Conservation (phyloP, 148 eudicot genomes). For the Chenopodium quinoa region DNA sequence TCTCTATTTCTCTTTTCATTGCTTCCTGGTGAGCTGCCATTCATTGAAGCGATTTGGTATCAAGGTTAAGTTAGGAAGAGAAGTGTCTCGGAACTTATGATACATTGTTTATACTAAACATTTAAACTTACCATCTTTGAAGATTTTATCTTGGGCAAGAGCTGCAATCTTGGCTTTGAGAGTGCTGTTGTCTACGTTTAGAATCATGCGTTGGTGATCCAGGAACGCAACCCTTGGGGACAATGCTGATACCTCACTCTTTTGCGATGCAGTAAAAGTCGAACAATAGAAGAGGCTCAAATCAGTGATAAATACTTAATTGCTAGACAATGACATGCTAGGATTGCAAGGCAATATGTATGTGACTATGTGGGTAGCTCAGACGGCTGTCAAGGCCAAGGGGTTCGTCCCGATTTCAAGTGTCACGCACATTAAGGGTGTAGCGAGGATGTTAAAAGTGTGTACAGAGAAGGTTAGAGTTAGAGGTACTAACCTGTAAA, state of each 20-base stretch:
- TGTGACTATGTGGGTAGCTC: background rate
- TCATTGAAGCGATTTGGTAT: background rate
- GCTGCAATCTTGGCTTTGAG: constrained; percentile 90
- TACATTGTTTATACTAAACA: background rate
- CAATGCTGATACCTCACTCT: constrained; percentile 80
- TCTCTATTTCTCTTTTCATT: constrained; percentile 61
- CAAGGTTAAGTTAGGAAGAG: background rate
- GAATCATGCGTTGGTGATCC: constrained; percentile 82
- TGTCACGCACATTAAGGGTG: no score
- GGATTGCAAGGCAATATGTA: no score
- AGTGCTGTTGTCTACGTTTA: constrained; percentile 70
- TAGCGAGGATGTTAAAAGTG: no score
- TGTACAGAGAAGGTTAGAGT: background rate
- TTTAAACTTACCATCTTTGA: constrained; percentile 71
- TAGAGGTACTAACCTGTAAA: constrained; percentile 51
- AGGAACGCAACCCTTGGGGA: constrained; percentile 86
- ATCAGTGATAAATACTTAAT: no score
- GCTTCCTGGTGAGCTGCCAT: constrained; percentile 63
- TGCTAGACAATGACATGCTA: background rate
- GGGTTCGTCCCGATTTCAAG: no score
- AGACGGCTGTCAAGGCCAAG: background rate
- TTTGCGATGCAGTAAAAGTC: background rate
- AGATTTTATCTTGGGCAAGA: constrained; percentile 85
- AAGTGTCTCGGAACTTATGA: background rate
- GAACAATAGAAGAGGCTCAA: background rate